phyloP scores from a whole-genome alignment of 139 green algal genomes.

The Zygnema circumcarinatum region DNA sequence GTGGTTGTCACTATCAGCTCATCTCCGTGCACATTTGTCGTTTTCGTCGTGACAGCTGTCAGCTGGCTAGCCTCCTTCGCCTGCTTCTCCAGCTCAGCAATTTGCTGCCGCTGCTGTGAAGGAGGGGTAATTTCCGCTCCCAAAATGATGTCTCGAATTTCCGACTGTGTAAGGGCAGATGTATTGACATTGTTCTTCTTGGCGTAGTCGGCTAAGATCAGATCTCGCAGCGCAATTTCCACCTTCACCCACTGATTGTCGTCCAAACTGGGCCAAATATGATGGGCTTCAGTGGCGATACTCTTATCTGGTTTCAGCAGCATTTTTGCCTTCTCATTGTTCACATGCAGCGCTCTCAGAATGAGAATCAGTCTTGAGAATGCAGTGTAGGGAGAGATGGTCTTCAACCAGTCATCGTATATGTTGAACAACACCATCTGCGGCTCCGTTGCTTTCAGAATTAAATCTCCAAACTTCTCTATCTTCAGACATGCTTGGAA shows the following conservation, averaged over 20 bases:
- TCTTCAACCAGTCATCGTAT: conserved; percentile 99
- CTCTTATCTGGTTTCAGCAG: conserved; percentile 93
- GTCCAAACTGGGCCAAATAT: conserved; percentile 96
- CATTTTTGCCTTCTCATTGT: conserved; percentile 97
- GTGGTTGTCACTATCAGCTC: conserved; percentile 97
- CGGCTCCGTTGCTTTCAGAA: conserved; percentile 80
- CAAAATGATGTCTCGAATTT: conserved; percentile 99
- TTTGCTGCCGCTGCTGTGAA: conserved; percentile 95
- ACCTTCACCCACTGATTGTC: conserved; percentile 99
- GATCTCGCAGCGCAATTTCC: conserved; percentile 76
- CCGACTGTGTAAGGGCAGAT: conserved; percentile 88
- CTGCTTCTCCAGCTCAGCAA: conserved; percentile 99
- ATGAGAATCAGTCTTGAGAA: conserved; percentile 97
- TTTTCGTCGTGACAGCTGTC: conserved; percentile 94
- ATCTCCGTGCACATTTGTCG: conserved; percentile 96
- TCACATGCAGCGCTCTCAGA: conserved; percentile 96
- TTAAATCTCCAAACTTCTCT: conserved; percentile 87
- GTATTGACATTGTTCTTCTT: conserved; percentile 99
- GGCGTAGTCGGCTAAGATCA: conserved; percentile 98
- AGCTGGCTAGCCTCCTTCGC: conserved; percentile 69
- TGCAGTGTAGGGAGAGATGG: conserved; percentile 96
- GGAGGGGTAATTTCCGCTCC: conserved; percentile 98
- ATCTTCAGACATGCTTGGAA: conserved; percentile 98
- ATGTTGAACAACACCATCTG: conserved; percentile 99
- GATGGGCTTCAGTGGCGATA: conserved; percentile 95